A percentile compares a stretch with the other conserved stretches of the same genome.
Evolutionary conservation across 331 rosid genomes (phyloP).

Genomic region (Phaseolus coccineus): DNA sequence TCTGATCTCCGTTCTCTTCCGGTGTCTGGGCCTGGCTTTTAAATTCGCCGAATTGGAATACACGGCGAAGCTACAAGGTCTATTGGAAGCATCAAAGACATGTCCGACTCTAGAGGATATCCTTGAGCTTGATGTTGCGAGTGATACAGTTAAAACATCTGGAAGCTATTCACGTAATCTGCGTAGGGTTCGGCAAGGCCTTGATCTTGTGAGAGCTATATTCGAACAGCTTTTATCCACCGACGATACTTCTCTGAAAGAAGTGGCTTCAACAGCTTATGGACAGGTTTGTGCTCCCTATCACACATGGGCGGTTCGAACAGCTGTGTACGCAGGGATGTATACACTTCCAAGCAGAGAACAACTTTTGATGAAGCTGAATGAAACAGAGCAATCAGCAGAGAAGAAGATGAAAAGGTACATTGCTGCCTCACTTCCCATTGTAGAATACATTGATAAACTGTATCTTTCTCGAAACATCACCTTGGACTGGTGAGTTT

Average conservation of each 20-base stretch:
- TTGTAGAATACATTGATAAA: constrained; percentile 80
- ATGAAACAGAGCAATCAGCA: constrained; percentile 82
- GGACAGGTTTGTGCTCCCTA: constrained; percentile 85
- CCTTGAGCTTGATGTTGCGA: constrained; percentile 68
- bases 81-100: constrained; percentile 75
- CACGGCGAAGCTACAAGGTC: constrained; percentile 77
- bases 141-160: constrained; percentile 60
- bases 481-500: constrained; percentile 82
- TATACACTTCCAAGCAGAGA: constrained; percentile 92
- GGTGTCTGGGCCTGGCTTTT: constrained; percentile 89
- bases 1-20: constrained; percentile 74
- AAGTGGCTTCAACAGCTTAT: constrained; percentile 87
- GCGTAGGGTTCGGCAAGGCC: constrained; percentile 95
- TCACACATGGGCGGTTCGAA: constrained; percentile 86
- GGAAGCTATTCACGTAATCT: constrained; percentile 91
- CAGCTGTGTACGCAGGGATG: constrained; percentile 98
- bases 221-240: constrained; percentile 67
- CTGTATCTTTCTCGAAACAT: constrained; percentile 74
- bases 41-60: constrained; percentile 94
- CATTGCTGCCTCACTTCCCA: constrained; percentile 66
- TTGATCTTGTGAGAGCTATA: constrained; percentile 87
- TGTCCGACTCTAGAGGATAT: constrained; percentile 56
- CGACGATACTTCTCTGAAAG: constrained; percentile 63
- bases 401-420: constrained; percentile 90
- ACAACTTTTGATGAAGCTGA: constrained; percentile 79